Evolutionary conservation across 495 filamentous ascomycete genomes (phyloP), one percentile per base, ranked within the genome.

Genomic region (Pyrenula aspistea): DNA sequence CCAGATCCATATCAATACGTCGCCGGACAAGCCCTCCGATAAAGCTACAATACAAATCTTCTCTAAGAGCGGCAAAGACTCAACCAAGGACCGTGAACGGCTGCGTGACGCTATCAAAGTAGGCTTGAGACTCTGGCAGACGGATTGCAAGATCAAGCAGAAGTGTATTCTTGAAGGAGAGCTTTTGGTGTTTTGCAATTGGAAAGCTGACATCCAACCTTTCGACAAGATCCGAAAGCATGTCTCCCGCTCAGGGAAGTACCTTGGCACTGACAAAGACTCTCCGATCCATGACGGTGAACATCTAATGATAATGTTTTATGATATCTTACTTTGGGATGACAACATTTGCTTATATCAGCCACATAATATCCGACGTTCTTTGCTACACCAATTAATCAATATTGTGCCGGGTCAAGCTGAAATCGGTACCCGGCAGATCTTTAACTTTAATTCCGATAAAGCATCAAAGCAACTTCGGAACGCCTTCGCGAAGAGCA

Each of bases 1-100:
- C 61, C 87, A 94, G 62, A 83, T 95, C 23, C 90, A 95, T 57
- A 78, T 95, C 21, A 24, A 52, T 20, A 24, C 22, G 10, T 52
- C 50, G 4, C 31, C 31, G 15, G 83, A 94, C 57, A 71, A 89
- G 19, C 71, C 72, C 2, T 82, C 78, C 50, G 62, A 63, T 0
- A 55, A 75, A 2, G 73, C 76, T 25, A 75, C 71, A 36, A 83
- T 95, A 10, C 83, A 85, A 51, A 88, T 95, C 24, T 94, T 94
- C 63, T 93, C 88, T 10, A 95, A 95, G 68, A 91, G 88, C 58
- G 89, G 90, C 42, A 92, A 91, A 62, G 88, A 95, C 59, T 91
- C 89, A 8, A 95, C 89, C 0, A 54, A 66, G 51, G 90, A 94
- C 67, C 78, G 86, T 24, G 63, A 63, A 22, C 76, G 71, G 10